phyloP scores from a whole-genome alignment of 73 alveolate genomes.

The Tetrahymena thermophila region DNA sequence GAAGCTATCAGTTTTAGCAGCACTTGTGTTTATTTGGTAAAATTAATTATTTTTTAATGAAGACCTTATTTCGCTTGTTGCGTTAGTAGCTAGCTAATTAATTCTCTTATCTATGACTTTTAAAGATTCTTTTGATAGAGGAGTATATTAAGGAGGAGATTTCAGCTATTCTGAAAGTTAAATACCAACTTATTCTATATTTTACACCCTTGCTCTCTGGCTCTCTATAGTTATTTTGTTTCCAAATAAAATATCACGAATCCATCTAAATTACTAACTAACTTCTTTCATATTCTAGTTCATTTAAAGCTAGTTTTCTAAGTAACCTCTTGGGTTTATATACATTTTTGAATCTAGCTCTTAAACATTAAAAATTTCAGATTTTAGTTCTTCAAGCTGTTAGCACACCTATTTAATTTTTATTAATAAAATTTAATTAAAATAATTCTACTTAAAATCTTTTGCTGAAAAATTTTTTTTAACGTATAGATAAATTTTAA shows the following conservation, averaged over 20 bases:
- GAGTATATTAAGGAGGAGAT: not conserved
- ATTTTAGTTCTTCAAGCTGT: not conserved
- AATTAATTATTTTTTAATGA: not conserved
- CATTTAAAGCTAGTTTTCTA: not conserved
- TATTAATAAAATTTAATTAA: not conserved
- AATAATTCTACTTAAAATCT: not conserved
- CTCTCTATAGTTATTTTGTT: not conserved
- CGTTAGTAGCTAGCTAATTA: not conserved
- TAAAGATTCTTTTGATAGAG: not conserved
- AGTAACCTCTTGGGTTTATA: not conserved
- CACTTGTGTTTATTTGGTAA: not conserved
- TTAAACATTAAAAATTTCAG: not conserved
- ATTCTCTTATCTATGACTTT: not conserved
- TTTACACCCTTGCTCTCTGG: not conserved
- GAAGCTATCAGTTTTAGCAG: not conserved
- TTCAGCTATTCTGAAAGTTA: not conserved
- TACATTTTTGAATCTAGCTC: not conserved
- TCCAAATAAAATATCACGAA: not conserved
- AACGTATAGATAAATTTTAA: no score
- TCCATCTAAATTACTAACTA: not conserved
- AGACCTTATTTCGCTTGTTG: not conserved
- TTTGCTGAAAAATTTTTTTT: no score
- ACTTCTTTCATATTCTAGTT: not conserved
- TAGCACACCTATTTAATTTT: not conserved
- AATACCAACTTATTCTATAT: not conserved